Base-by-base conservation (phyloP, 805 yeast species). In the Pichia cephalocereana region DNA sequence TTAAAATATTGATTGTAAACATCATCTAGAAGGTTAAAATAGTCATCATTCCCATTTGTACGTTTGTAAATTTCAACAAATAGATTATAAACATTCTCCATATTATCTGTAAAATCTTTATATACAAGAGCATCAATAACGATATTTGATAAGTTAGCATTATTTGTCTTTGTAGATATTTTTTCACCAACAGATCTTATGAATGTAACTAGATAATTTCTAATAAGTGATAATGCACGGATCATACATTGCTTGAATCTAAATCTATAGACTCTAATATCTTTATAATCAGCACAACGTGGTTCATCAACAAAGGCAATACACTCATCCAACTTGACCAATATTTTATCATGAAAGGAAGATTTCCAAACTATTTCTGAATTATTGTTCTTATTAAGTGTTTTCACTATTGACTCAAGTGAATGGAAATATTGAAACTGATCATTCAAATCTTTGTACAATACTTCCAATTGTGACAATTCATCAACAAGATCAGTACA, bases 221-320 rank as follows among this genome's bases (percentile, higher is more conserved):
- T 75, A 15, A 88, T 77, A 50, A 91, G 69, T 0, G 93, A 80
- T 43, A 88, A 71, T 1, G 95, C 82, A 50, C 96, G 74, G 1
- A 90, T 80, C 74, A 88, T 72, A 58, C 96, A 86, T 57, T 86
- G 95, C 52, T 85, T 78, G 66, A 86, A 87, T 50, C 90, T 75
- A 53, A 80, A 77, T 43, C 74, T 75, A 61, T 86, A 88, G 2
- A 78, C 59, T 28, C 81, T 91, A 11, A 77, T 69, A 46, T 89
- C 96, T 58, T 77, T 80, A 58, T 84, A 83, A 10, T 60, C 51
- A 6, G 59, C 52, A 49, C 80, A 80, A 8, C 70, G 64, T 46
- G 81, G 76, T 3, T 67, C 65, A 9, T 72, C 69, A 6, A 82
- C 71, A 60, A 86, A 90, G 2, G 58, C 65, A 38, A 90, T 64